Base-by-base conservation (phyloP, 2,329 filamentous ascomycete species). In the Pseudophaeomoniella oleicola region DNA sequence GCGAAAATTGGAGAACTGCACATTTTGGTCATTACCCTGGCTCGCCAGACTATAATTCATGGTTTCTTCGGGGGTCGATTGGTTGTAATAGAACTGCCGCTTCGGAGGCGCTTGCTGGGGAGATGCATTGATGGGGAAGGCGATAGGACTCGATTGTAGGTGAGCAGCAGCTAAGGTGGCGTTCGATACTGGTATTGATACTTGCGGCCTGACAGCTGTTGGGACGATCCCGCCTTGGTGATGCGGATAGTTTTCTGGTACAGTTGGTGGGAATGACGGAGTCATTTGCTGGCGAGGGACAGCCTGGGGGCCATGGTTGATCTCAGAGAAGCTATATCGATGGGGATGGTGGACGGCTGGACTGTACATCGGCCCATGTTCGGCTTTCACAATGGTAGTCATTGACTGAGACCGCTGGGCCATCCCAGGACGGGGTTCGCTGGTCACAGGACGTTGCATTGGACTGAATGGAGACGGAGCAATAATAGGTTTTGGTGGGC, bases 341-440 rank as follows among this genome's bases (percentile, higher is more conserved):
- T 34, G 32, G 32, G 12, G 14, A 9, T 34, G 32, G 9, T 34
- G 32, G 17, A 34, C 18, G 13, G 12, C 17, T 10, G 32, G 32
- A 19, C 32, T 34, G 14, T 19, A 16, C 17, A 19, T 34, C 18
- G 13, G 32, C 9, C 19, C 32, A 34, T 34, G 4, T 19, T 34
- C 32, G 14, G 18, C 18, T 34, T 34, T 34, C 32, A 16, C 32
- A 19, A 34, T 12, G 18, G 16, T 17, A 19, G 9, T 34, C 32
- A 34, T 34, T 10, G 32, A 34, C 16, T 17, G 13, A 19, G 32
- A 34, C 16, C 32, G 32, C 11, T 34, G 32, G 4, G 32, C 14
- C 32, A 34, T 34, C 12, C 32, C 32, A 6, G 22, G 22, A 27
- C n/a, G 22, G 30, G 15, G n/a, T 6, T 6, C 30, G 15, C 9